Evolutionary conservation across 768 basidiomycete species (phyloP), one percentile per base, ranked within the genome.

Genomic region (Suillus spraguei): DNA sequence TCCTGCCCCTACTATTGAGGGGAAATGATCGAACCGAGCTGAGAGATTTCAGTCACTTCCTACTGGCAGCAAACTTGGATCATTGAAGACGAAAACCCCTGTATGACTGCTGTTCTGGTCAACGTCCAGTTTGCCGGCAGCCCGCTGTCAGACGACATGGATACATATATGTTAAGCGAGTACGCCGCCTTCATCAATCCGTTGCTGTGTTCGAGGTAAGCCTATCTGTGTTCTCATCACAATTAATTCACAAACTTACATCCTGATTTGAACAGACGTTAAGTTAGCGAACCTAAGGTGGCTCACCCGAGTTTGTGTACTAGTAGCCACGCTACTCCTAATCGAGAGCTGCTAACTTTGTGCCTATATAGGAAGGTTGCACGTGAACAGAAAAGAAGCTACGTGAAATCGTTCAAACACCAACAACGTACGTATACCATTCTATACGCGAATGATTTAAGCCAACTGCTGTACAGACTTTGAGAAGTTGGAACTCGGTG

Each of bases 131-230:
- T 22, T 55, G 35, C 8, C 36, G 16, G 4, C 17, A 17, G 24
- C 22, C 14, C 17, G 54, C 35, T 38, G 13, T 24, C 47, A 49
- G 14, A 49, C 35, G 36, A 38, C 24, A 58, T 58, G 24, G 24
- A 58, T 58, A 33, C 52, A 28, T 28, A 28, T 33, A 6, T 9
- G 16, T 24, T 24, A 58, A 39, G 38, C 39, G 56, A 58, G 39
- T 7, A 28, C 17, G 56, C 28, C 39, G 11, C 24, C 39, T 24
- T 17, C 38, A 39, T 56, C 55, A 56, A 39, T 56, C 16, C 7
- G 56, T 58, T 58, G 56, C 56, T 24, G 56, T 28, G 56, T 17
- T 39, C 39, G 39, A 41, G 24, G 56, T 58, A 17, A 41, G 8
- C 36, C 33, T 53, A 41, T 28, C 38, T 39, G 38, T 22, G 55